A percentile compares a stretch with the other conserved stretches of the same genome.
These are phyloP conservation scores for Salvia hispanica DNA, from an alignment of 257 asterid species.

Conservation along the genomic window DNA sequence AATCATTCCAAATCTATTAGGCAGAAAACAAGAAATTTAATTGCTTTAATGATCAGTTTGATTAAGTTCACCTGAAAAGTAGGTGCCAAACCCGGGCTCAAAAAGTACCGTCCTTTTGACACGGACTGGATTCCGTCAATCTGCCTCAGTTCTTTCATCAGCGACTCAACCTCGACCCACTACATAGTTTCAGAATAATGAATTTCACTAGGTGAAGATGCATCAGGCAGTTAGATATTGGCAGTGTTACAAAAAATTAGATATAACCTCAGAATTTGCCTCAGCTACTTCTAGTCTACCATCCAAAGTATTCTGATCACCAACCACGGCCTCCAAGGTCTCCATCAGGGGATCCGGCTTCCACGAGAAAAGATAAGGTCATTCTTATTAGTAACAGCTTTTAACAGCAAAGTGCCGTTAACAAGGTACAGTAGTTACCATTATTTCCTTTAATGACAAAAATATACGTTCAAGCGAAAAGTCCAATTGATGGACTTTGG, in stretches of 20 bases:
- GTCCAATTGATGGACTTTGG: constrained; percentile 92
- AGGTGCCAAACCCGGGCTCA: constrained; percentile 98
- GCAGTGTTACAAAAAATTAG: constrained; percentile 3
- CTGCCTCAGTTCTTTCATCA: constrained; percentile 65
- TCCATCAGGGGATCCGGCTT: constrained; percentile 93
- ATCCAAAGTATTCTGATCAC: constrained; percentile 57
- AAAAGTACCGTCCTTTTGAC: constrained; percentile 75
- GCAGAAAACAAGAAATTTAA: neutral
- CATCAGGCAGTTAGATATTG: constrained; percentile 1
- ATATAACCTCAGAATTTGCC: constrained; percentile 64
- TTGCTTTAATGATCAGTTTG: neutral
- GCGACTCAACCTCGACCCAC: constrained; percentile 91
- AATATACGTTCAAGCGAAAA: constrained; percentile 84
- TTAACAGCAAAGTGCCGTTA: constrained; percentile 16
- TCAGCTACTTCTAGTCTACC: constrained; percentile 71
- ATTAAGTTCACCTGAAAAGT: constrained; percentile 76
- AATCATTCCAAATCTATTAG: neutral
- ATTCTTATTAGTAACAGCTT: constrained; percentile 21
- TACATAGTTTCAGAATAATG: constrained; percentile 32
- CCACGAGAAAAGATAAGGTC: constrained; percentile 29
- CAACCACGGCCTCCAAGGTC: constrained; percentile 89
- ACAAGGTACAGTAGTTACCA: constrained; percentile 46
- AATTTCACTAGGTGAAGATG: neutral
- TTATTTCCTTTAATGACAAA: constrained; percentile 81
- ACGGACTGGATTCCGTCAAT: constrained; percentile 78